phyloP scores from a whole-genome alignment of 2,329 filamentous ascomycete genomes.

The Amphichorda felina region DNA sequence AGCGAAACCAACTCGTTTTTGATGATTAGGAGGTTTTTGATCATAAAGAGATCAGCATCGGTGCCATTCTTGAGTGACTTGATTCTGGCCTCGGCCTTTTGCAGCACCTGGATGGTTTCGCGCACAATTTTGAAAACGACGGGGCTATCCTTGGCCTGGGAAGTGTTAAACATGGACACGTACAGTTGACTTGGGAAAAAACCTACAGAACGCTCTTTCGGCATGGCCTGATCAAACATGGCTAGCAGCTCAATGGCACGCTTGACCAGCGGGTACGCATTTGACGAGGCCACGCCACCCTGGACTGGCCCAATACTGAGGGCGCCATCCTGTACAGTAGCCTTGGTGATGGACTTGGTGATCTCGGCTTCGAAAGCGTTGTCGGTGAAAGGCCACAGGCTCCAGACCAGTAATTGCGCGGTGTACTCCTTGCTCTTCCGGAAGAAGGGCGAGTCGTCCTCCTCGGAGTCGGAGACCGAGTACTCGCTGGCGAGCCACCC shows the following conservation, averaged over 20 bases:
- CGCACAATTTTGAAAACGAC: conserved; percentile 66
- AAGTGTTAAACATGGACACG: too few relatives aligned
- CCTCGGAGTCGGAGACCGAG: conserved; percentile 41
- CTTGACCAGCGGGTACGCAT: conserved; percentile 46
- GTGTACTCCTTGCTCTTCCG: conserved; percentile 44
- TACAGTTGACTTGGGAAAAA: conserved; percentile 15
- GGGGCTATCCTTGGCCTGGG: conserved; percentile 32
- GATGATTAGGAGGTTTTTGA: conserved; percentile 87
- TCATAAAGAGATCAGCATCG: conserved; percentile 82
- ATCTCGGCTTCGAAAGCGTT: conserved; percentile 42
- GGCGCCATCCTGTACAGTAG: conserved; percentile 29
- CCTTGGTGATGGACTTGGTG: conserved; percentile 39
- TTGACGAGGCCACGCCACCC: conserved; percentile 38
- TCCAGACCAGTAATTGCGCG: conserved; percentile 41
- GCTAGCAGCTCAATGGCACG: conserved; percentile 44
- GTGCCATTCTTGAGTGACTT: conserved; percentile 45
- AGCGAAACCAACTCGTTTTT: conserved; percentile 95
- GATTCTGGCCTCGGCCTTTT: conserved; percentile 63
- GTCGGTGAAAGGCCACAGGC: conserved; percentile 46
- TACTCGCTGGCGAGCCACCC: conserved; percentile 49
- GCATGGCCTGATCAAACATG: conserved; percentile 54
- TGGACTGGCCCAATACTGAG: conserved; percentile 38
- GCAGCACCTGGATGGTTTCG: conserved; percentile 75
- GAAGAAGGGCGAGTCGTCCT: conserved; percentile 41
- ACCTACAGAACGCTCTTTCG: conserved; percentile 48